Conservation (phyloP, 2,329 filamentous ascomycete genomes). For the Paecilomyces sp. region DNA sequence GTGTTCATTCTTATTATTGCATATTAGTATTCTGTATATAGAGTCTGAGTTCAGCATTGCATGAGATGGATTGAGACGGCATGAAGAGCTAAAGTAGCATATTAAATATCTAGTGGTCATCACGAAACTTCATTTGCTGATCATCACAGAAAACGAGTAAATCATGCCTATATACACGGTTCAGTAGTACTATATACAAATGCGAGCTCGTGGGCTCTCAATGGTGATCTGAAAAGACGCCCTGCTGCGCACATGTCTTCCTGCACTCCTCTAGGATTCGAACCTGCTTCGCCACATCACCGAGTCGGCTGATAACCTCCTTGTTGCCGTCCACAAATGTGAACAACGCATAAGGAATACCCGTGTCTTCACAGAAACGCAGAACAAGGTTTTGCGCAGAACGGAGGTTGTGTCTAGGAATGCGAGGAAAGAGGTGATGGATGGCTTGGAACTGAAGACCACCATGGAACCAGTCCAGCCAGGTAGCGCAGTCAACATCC, state of each 20-base stretch:
- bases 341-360: conserved; percentile 77
- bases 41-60: background rate
- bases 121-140: background rate
- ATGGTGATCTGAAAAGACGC: conserved; percentile 19
- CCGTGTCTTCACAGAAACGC: conserved; percentile 74
- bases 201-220: background rate
- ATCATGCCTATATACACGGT: background rate
- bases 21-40: background rate
- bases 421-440: conserved; percentile 76
- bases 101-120: background rate
- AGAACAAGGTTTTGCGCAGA: conserved; percentile 66
- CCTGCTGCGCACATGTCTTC: conserved; percentile 24
- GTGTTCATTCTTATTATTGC: background rate
- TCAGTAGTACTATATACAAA: background rate
- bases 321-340: conserved; percentile 80
- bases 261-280: conserved; percentile 71
- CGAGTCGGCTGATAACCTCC: conserved; percentile 67
- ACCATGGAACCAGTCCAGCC: conserved; percentile 85
- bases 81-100: background rate
- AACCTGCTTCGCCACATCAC: conserved; percentile 73
- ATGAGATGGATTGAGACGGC: background rate
- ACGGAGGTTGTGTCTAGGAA: conserved; percentile 79
- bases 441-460: conserved; percentile 86
- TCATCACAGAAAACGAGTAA: background rate
- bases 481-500: conserved; percentile 81